phyloP scores from a whole-genome alignment of 306 rosid genomes.

The Medicago lupulina region DNA sequence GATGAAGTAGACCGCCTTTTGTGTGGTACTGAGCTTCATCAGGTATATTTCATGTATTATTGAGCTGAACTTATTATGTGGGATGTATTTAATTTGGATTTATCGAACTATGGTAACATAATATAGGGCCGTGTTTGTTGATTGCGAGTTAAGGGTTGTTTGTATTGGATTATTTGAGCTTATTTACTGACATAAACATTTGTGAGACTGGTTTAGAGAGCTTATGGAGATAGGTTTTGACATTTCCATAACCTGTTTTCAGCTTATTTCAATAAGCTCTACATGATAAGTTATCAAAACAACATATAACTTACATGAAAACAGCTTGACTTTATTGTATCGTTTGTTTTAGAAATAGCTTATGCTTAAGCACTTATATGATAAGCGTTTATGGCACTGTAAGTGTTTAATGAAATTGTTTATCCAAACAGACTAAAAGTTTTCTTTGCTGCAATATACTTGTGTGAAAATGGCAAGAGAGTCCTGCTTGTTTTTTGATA shows the following conservation, averaged over 20 bases:
- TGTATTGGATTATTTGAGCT: neutral
- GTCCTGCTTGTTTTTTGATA: neutral
- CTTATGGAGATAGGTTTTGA: neutral
- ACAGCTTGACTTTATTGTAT: neutral
- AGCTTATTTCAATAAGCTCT: neutral
- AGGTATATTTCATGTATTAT: slow-evolving; percentile 48
- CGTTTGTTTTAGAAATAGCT: neutral
- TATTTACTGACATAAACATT: neutral
- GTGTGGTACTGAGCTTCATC: slow-evolving; percentile 81
- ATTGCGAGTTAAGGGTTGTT: neutral
- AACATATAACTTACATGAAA: neutral
- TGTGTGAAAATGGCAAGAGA: slow-evolving; percentile 13
- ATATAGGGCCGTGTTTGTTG: slow-evolving; percentile 1
- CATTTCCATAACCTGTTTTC: neutral
- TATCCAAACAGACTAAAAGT: neutral
- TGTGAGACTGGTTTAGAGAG: neutral
- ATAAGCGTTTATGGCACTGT: neutral
- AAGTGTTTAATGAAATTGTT: neutral
- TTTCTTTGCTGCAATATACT: neutral
- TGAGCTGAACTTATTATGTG: neutral
- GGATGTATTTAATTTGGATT: slow-evolving; percentile 1
- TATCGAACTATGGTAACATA: neutral
- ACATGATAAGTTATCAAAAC: neutral
- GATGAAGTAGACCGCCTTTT: slow-evolving; percentile 62
- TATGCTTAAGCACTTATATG: neutral